A percentile compares a stretch with the other conserved stretches of the same genome.
phyloP scores from a whole-genome alignment of 371 early-diverging fungal species.

The Circinella minor region DNA sequence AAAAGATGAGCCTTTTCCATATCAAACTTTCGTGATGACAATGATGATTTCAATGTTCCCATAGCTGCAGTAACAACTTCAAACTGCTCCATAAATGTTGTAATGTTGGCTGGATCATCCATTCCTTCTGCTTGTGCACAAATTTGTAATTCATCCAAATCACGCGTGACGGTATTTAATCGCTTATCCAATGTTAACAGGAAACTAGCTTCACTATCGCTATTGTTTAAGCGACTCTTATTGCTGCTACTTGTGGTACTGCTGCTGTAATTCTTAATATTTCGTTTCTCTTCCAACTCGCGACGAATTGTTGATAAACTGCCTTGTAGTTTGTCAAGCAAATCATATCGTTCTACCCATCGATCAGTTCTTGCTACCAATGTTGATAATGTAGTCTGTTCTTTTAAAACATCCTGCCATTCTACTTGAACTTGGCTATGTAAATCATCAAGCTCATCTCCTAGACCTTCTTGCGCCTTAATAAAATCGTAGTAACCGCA shows the following conservation, averaged over 20 bases:
- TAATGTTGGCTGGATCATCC: conserved; percentile 19
- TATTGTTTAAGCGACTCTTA: conserved; percentile 10
- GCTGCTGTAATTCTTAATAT: conserved; percentile 4
- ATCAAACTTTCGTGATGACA: conserved; percentile 29
- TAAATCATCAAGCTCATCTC: conserved; percentile 19
- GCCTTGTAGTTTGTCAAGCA: conserved; percentile 15
- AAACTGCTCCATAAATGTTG: conserved; percentile 23
- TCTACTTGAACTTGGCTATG: conserved; percentile 31
- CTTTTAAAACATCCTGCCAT: conserved; percentile 21
- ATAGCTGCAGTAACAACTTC: conserved; percentile 12
- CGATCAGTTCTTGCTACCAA: conserved; percentile 10
- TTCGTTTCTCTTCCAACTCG: conserved; percentile 7
- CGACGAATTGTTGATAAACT: conserved; percentile 8
- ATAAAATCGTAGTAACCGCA: conserved; percentile 41
- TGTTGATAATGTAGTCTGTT: conserved; percentile 1
- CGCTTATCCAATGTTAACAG: conserved; percentile 11
- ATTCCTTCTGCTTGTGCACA: background rate
- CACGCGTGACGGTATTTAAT: conserved; percentile 1
- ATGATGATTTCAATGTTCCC: conserved; percentile 12
- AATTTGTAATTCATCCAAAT: conserved; percentile 7
- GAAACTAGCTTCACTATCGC: conserved; percentile 4
- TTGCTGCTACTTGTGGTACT: conserved; percentile 16
- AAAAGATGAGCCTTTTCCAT: conserved; percentile 30
- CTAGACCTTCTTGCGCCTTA: conserved; percentile 29
- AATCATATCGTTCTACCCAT: conserved; percentile 26